phyloP scores from a whole-genome alignment of 2,329 filamentous ascomycete genomes.

The Sclerotinia subarctica region DNA sequence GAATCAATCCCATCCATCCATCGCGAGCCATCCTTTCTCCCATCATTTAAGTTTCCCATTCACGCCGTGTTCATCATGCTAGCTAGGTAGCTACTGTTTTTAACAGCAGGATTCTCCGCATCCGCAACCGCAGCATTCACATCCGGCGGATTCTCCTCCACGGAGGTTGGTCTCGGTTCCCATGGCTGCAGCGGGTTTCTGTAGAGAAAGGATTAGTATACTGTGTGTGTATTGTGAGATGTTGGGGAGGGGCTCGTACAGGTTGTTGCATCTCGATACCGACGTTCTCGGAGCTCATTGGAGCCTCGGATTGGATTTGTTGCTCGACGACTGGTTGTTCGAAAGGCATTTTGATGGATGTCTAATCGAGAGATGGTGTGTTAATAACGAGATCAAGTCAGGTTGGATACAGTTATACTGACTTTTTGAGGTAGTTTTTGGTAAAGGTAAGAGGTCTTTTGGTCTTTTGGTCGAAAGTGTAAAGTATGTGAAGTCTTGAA shows the following conservation, averaged over 20 bases:
- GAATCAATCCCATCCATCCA: conserved; percentile 2
- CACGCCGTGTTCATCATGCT: too few species aligned
- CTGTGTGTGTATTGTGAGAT: neutral
- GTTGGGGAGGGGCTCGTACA: conserved; percentile 25
- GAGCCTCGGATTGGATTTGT: conserved; percentile 33
- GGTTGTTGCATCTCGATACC: conserved; percentile 33
- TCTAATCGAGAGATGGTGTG: neutral
- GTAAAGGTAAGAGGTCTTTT: neutral
- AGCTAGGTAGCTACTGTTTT: too few species aligned
- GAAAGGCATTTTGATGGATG: conserved; percentile 32
- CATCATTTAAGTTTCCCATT: neutral
- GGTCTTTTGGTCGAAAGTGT: neutral
- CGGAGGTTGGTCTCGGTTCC: conserved; percentile 23
- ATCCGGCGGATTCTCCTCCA: conserved; percentile 24
- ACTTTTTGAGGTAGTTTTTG: neutral
- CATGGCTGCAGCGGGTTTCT: conserved; percentile 26
- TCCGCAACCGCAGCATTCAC: conserved; percentile 23
- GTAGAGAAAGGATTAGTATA: conserved; percentile 16
- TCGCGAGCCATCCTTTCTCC: neutral
- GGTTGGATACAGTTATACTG: neutral
- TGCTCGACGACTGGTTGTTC: conserved; percentile 31
- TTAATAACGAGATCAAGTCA: neutral
- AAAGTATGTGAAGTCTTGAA: neutral
- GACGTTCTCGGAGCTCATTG: conserved; percentile 30
- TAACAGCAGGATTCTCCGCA: conserved; percentile 27